Base-by-base conservation (phyloP, 352 stramenopile species). In the Phytophthora ohioensis region DNA sequence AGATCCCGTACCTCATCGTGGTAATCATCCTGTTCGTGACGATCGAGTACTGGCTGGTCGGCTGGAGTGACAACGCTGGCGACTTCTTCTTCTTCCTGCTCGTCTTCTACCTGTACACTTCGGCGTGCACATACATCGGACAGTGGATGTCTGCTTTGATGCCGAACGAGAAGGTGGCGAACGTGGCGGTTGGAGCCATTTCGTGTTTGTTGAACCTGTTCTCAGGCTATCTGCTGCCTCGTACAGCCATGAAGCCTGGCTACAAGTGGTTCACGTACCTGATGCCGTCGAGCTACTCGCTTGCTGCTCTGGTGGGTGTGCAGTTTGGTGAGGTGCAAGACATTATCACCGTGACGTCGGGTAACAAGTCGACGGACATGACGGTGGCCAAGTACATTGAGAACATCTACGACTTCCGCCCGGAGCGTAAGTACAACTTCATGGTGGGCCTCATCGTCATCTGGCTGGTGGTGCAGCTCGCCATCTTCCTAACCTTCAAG, bases 81-180 rank as follows among this genome's bases (percentile, higher is more conserved):
- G 65, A 80, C 17, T 76, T 73, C 60, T 71, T 84, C 67, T 78
- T 84, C 42, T 77, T 70, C 46, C 38, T 72, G 57, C 61, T 73
- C 21, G 30, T 72, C 7, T 89, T 87, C 62, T 89, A 77, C 71
- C 51, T 89, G 4, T 89, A 85, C 79, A 87, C 81, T 15, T 87
- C 81, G 21, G 73, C 75, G 1, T 88, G 79, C 52, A 90, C 82
- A 43, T 90, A 84, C 67, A 58, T 89, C 2, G 84, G 84, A 1
- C 84, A 91, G 65, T 91, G 81, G 81, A 91, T 91, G 84, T 79
- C 81, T 15, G 84, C 71, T 46, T 66, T 91, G 63, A 88, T 77
- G 74, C 84, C 84, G 38, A 91, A 90, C 60, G 67, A 79, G 56
- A 91, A 91, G 79, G 84, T 91, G 51, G 84, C 81, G 17, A 91